Conservation (phyloP, 1,284 basidiomycete genomes). For the Singerocomus inundabilis region DNA sequence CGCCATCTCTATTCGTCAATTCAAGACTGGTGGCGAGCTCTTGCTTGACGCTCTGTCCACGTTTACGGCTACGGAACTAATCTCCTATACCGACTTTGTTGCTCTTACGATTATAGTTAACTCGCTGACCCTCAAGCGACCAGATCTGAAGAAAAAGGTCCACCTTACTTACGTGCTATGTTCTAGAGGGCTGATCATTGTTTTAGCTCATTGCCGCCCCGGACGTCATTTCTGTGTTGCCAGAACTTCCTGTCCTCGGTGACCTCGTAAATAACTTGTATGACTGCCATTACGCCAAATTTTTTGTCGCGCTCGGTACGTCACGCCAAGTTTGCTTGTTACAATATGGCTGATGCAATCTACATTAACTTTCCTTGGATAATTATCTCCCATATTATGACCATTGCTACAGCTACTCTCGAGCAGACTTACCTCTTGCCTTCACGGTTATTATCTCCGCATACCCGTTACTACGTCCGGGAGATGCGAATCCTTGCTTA, state of each 20-base stretch:
- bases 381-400: constrained; percentile 1
- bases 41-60: constrained; percentile 91
- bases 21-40: constrained; percentile 71
- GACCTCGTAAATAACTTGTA: constrained; percentile 79
- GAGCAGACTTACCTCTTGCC: constrained; percentile 87
- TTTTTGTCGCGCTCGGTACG: constrained; percentile 85
- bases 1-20: constrained; percentile 82
- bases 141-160: constrained; percentile 94
- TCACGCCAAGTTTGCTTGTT: neutral
- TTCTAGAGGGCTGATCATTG: constrained; percentile 1
- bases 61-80: constrained; percentile 90
- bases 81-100: constrained; percentile 92
- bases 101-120: constrained; percentile 82
- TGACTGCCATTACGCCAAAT: constrained; percentile 92
- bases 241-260: constrained; percentile 66
- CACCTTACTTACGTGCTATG: neutral
- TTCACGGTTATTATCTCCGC: constrained; percentile 82
- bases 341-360: constrained; percentile 11
- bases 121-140: constrained; percentile 75
- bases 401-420: constrained; percentile 61
- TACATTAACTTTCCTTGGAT: constrained; percentile 5
- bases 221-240: constrained; percentile 71
- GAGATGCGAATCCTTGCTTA: constrained; percentile 98
- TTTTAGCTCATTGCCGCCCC: constrained; percentile 62
- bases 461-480: constrained; percentile 88